Base-by-base conservation (phyloP, 129 eudicot genomes). In the Chrysanthemum lavandulifolium region DNA sequence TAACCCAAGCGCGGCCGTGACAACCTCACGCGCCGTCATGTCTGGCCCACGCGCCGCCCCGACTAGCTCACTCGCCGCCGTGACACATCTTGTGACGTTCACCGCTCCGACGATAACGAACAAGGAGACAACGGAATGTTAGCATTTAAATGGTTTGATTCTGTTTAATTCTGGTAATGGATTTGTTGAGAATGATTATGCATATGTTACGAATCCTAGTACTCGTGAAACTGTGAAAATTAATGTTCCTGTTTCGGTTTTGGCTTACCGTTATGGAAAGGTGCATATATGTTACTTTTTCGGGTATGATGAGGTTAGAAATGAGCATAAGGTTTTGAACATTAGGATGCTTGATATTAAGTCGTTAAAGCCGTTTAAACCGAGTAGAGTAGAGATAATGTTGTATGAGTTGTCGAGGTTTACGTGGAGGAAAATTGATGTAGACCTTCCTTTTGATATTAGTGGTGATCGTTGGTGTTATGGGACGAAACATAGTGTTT, bases 31-130 rank as follows among this genome's bases (percentile, higher is more conserved):
- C 45, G 45, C 45, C 45, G 45, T 36, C 45, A 36, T 36, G 45
- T 36, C 45, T 36, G 45, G 45, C 0, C 45, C 45, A 36, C 45
- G 45, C 45, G 45, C 45, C 10, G 45, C 45, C 45, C 45, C 45
- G 0, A 4, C 9, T 0, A 36, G 1, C 6, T 36, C 45, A 36
- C 45, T 36, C 45, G 45, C 10, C 45, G 9, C 45, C 9, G 0
- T 36, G 45, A 47, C 75, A 43, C 76, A 59, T 11, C 54, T 68
- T 49, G 10, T 57, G 64, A 76, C 69, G 40, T 57, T 45, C 53
- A 1, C 10, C 8, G 14, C 52, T 19, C 49, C 63, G 33, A 68
- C 23, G 6, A 10, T 33, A 10, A 58, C 9, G 12, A 55, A 5
- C 19, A 16, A 16, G 27, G 62, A 76, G 58, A 9, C 25, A 13